phyloP scores from a whole-genome alignment of 1,139 yeast species.

The Tardiomyces depauwii region DNA sequence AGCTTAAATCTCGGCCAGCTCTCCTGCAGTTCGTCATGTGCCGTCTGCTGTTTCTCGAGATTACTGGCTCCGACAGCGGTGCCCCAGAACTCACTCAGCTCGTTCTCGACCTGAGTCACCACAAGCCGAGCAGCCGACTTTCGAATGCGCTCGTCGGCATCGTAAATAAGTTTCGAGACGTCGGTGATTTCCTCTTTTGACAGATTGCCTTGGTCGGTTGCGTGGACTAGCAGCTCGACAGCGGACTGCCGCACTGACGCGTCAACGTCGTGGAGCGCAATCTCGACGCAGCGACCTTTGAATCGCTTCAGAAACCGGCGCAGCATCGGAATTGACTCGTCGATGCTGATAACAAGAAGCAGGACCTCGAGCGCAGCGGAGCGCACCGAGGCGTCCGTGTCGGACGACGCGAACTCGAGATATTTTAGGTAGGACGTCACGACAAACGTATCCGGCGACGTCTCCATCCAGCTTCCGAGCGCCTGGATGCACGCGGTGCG shows the following conservation, averaged over 20 bases:
- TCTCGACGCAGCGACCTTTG: conserved; percentile 51
- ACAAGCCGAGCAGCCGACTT: conserved; percentile 20
- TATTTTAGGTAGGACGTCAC: conserved; percentile 62
- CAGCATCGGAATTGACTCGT: conserved; percentile 33
- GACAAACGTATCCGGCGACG: conserved; percentile 58
- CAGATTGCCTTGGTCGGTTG: conserved; percentile 50
- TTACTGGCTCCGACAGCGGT: too few species aligned
- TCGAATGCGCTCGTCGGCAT: conserved; percentile 26
- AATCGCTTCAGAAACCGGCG: conserved; percentile 66
- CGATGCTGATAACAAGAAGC: conserved; percentile 34
- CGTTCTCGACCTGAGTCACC: conserved; percentile 13
- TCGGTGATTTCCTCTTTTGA: conserved; percentile 37
- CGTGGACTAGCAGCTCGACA: conserved; percentile 42
- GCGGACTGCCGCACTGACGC: conserved; percentile 42
- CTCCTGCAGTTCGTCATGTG: too few species aligned
- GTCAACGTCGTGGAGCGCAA: conserved; percentile 45
- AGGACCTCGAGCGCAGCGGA: conserved; percentile 52
- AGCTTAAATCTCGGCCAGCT: too few species aligned
- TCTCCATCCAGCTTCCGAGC: conserved; percentile 59
- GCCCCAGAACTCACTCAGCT: too few species aligned
- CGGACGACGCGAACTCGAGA: conserved; percentile 78
- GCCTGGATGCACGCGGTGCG: conserved; percentile 56
- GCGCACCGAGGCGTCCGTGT: conserved; percentile 50
- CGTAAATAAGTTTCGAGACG: too few species aligned
- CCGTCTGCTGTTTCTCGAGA: too few species aligned